A percentile compares a stretch with the other conserved stretches of the same genome.
These are phyloP conservation scores for Ogataea henricii DNA, from an alignment of 805 yeast genomes.

Conservation along the genomic window DNA sequence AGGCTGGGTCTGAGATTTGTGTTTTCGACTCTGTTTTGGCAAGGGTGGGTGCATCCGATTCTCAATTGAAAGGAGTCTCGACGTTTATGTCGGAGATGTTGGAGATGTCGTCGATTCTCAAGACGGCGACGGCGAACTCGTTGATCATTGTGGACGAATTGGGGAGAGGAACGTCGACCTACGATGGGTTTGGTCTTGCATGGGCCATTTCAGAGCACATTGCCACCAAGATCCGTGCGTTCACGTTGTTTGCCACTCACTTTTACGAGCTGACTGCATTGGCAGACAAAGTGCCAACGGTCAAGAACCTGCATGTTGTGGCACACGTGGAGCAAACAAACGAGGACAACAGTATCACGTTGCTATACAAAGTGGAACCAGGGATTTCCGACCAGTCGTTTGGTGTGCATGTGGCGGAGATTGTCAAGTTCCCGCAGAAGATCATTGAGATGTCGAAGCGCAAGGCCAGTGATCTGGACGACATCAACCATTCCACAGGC, in stretches of 20 bases:
- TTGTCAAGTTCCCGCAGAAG: slow-evolving; percentile 88
- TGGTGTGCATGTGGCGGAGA: slow-evolving; percentile 97
- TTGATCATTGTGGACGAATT: slow-evolving; percentile 90
- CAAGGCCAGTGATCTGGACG: slow-evolving; percentile 85
- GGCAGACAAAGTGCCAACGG: slow-evolving; percentile 61
- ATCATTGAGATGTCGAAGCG: slow-evolving; percentile 94
- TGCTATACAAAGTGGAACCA: slow-evolving; percentile 90
- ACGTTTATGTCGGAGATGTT: slow-evolving; percentile 97
- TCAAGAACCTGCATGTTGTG: slow-evolving; percentile 85
- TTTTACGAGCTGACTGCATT: slow-evolving; percentile 92
- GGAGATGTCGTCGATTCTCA: slow-evolving; percentile 85
- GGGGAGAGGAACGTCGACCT: slow-evolving; percentile 93
- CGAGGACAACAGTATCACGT: slow-evolving; percentile 69
- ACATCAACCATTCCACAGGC: slow-evolving; percentile 41
- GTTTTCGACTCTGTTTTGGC: slow-evolving; percentile 91
- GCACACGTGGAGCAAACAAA: slow-evolving; percentile 73
- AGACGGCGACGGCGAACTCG: slow-evolving; percentile 76
- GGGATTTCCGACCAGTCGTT: slow-evolving; percentile 96
- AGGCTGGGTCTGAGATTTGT: slow-evolving; percentile 69
- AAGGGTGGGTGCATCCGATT: slow-evolving; percentile 98
- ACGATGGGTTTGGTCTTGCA: slow-evolving; percentile 97
- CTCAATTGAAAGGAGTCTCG: slow-evolving; percentile 94
- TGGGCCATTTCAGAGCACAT: slow-evolving; percentile 94
- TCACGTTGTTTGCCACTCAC: slow-evolving; percentile 93
- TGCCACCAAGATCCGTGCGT: slow-evolving; percentile 68